Conservation (phyloP, 2,329 filamentous ascomycete genomes). For the Fusarium proliferatum region DNA sequence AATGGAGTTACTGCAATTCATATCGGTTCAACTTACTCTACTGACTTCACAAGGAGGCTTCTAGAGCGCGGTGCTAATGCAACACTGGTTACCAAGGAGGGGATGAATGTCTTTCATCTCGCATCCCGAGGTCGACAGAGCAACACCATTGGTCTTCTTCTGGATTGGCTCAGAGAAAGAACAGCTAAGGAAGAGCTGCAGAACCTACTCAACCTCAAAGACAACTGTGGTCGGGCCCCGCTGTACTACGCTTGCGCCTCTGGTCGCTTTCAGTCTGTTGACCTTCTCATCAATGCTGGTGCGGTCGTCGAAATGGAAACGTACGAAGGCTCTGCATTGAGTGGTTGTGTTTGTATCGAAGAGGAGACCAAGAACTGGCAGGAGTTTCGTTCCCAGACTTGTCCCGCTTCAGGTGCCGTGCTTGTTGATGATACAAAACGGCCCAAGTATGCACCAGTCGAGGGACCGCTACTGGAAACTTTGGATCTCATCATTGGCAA, state of each 20-base stretch:
- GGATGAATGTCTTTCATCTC: constrained; percentile 54
- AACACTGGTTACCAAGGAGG: constrained; percentile 45
- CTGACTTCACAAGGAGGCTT: constrained; percentile 41
- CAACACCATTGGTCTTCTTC: constrained; percentile 50
- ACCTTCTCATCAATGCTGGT: constrained; percentile 43
- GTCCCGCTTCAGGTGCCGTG: not conserved
- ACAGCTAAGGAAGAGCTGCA: rapidly evolving
- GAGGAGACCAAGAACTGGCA: not conserved
- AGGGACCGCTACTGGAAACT: not conserved
- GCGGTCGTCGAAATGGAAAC: constrained; percentile 35
- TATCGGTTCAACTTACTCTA: constrained; percentile 34
- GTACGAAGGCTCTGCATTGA: constrained; percentile 1
- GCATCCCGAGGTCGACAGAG: constrained; percentile 48
- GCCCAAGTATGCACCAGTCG: not conserved
- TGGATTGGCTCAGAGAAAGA: constrained; percentile 20
- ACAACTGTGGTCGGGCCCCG: constrained; percentile 18
- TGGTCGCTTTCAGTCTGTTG: constrained; percentile 43
- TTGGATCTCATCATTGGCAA: not conserved
- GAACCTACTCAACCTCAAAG: not conserved
- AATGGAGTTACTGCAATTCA: constrained; percentile 42
- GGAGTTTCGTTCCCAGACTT: not conserved
- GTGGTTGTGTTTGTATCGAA: not conserved
- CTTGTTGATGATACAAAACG: not conserved
- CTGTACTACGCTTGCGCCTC: constrained; percentile 45
- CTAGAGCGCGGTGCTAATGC: constrained; percentile 53